phyloP scores from a whole-genome alignment of 495 filamentous ascomycete genomes.

The Penicillium coprophilum region DNA sequence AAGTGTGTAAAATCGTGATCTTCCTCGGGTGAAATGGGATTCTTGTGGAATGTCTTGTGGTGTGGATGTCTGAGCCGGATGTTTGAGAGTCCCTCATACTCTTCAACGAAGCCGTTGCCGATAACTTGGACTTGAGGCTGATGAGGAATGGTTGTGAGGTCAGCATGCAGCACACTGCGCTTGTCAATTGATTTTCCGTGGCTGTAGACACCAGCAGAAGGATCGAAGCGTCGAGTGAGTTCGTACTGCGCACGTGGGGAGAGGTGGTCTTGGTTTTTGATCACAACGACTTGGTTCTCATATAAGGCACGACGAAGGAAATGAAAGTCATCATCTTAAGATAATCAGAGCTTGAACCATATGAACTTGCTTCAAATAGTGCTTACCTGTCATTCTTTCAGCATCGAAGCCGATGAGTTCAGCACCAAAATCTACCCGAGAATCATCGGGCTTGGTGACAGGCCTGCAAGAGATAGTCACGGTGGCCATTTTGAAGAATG shows the following conservation, averaged over 20 bases:
- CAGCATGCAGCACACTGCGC: slow-evolving; percentile 66
- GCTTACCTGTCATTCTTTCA: slow-evolving; percentile 52
- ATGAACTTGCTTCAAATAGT: not conserved
- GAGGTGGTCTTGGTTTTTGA: slow-evolving; percentile 59
- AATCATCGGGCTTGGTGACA: slow-evolving; percentile 23
- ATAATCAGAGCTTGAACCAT: not conserved
- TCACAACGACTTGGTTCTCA: slow-evolving; percentile 58
- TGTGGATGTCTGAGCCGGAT: slow-evolving; percentile 66
- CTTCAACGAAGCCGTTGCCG: slow-evolving; percentile 61
- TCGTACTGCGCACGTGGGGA: slow-evolving; percentile 64
- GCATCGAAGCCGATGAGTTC: slow-evolving; percentile 51
- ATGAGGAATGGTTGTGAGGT: slow-evolving; percentile 71
- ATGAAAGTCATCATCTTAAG: slow-evolving; percentile 55
- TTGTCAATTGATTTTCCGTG: slow-evolving; percentile 68
- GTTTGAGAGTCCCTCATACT: slow-evolving; percentile 63
- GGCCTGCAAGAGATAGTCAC: slow-evolving; percentile 8
- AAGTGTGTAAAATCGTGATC: slow-evolving; percentile 65
- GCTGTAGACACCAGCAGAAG: slow-evolving; percentile 58
- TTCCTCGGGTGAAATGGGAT: slow-evolving; percentile 55
- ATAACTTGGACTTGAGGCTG: slow-evolving; percentile 75
- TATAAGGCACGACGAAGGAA: slow-evolving; percentile 60
- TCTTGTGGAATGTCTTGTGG: slow-evolving; percentile 66
- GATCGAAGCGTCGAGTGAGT: slow-evolving; percentile 66
- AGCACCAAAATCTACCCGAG: slow-evolving; percentile 56
- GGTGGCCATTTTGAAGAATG: not conserved